Base-by-base conservation (phyloP, 805 yeast species). In the Danielozyma ontarioensis region DNA sequence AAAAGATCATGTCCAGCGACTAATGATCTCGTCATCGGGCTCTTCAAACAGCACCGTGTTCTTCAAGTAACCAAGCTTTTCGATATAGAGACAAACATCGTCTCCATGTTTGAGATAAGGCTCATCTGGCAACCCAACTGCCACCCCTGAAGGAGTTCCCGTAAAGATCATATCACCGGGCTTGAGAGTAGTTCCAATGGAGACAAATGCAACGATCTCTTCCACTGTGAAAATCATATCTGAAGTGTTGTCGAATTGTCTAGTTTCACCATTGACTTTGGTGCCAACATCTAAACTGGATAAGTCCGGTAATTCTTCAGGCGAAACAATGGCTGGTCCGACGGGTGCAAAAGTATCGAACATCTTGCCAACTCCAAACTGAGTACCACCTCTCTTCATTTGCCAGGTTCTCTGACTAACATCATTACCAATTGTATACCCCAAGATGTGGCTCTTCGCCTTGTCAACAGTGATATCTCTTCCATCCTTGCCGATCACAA, bases 331-430 rank as follows among this genome's bases (percentile, higher is more conserved):
- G 5, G 68, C 71, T 4, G 80, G 80, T 3, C 80, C 80, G 33
- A 74, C 47, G 15, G 80, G 80, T 2, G 78, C 76, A 68, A 70
- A 74, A 3, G 68, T 68, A 37, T 75, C 80, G 42, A 68, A 73
- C 67, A 67, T 65, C 52, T 75, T 75, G 8, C 76, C 74, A 8
- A 66, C 51, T 25, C 64, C 54, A 64, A 74, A 75, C 42, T 75
- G 80, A 19, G 35, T 42, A 3, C 78, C 76, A 22, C 77, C 76
- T 24, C 68, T 57, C 31, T 66, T 60, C 30, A 63, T 57, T 46
- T 76, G 80, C 80, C 79, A 74, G n/a, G 64, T 65, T 35, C 80
- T 57, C 43, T 72, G 76, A 10, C 77, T 70, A 7, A 75, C 72
- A 46, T 75, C 81, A 49, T 76, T 72, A 4, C 79, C 79, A 14